These are phyloP conservation scores for Aspergillus eucalypticola DNA, from an alignment of 2,329 filamentous ascomycete genomes.

Conservation along the genomic window DNA sequence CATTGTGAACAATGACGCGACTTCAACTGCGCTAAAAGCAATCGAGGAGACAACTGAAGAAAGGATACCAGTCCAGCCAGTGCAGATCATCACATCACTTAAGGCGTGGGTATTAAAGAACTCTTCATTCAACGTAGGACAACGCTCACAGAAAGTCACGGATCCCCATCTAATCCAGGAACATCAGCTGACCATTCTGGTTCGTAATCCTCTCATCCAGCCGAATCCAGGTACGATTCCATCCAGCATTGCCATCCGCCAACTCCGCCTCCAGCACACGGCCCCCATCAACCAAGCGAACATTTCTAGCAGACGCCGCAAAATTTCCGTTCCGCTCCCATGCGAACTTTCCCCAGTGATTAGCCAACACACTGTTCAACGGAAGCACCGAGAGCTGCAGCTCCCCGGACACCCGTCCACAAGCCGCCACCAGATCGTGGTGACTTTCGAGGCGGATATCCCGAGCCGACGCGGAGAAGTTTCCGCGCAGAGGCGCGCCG, in stretches of 20 bases:
- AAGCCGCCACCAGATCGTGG: slow-evolving; percentile 41
- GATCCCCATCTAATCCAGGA: slow-evolving; percentile 19
- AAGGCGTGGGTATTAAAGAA: too few species aligned
- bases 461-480: slow-evolving; percentile 37
- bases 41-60: too few species aligned
- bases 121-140: too few species aligned
- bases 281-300: slow-evolving; percentile 34
- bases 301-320: slow-evolving; percentile 31
- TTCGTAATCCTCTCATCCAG: slow-evolving; percentile 45
- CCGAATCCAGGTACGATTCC: slow-evolving; percentile 31
- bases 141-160: too few species aligned
- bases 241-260: slow-evolving; percentile 36
- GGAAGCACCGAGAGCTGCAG: slow-evolving; percentile 34
- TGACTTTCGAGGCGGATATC: slow-evolving; percentile 38
- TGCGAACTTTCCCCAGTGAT: slow-evolving; percentile 37
- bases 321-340: slow-evolving; percentile 44
- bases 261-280: slow-evolving; percentile 38
- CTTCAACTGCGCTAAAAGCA: too few species aligned
- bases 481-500: slow-evolving; percentile 27
- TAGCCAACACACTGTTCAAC: slow-evolving; percentile 41
- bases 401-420: slow-evolving; percentile 33
- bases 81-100: too few species aligned
- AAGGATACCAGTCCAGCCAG: too few species aligned
- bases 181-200: slow-evolving; percentile 37
- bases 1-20: too few species aligned